These are phyloP conservation scores for Geotrichum ghanense DNA, from an alignment of 805 yeast species.

Conservation along the genomic window DNA sequence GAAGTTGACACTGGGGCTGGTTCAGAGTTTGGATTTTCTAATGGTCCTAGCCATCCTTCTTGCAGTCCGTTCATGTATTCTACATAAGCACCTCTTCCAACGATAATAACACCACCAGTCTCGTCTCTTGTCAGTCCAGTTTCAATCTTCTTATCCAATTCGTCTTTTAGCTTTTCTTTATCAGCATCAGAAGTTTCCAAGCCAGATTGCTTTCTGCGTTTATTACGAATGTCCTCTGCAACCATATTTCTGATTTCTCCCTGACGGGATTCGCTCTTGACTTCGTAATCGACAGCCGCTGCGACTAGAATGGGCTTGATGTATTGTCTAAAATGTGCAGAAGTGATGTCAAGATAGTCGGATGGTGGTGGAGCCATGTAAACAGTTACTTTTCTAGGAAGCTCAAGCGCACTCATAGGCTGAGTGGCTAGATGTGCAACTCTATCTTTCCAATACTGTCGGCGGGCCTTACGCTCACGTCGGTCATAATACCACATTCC, in stretches of 20 bases:
- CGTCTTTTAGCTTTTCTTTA: slow-evolving; percentile 11
- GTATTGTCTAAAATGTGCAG: slow-evolving; percentile 62
- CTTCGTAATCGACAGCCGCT: slow-evolving; percentile 73
- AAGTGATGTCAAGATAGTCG: slow-evolving; percentile 67
- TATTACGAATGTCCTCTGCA: slow-evolving; percentile 67
- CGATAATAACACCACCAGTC: slow-evolving; percentile 77
- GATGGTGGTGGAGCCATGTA: slow-evolving; percentile 96
- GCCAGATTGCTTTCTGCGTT: slow-evolving; percentile 37
- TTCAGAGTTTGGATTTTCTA: slow-evolving; percentile 38
- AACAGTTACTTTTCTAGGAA: slow-evolving; percentile 68
- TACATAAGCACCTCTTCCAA: slow-evolving; percentile 93
- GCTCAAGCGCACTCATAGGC: slow-evolving; percentile 34
- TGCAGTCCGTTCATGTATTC: slow-evolving; percentile 86
- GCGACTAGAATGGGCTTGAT: slow-evolving; percentile 79
- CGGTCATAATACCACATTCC: slow-evolving; percentile 80
- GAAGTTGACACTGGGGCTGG: slow-evolving; percentile 12
- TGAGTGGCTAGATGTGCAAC: slow-evolving; percentile 45
- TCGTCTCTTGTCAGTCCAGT: slow-evolving; percentile 30
- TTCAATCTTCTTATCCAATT: slow-evolving; percentile 23
- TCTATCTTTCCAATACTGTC: slow-evolving; percentile 50
- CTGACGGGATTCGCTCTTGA: slow-evolving; percentile 68
- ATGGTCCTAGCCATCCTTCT: slow-evolving; percentile 90
- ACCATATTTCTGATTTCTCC: slow-evolving; percentile 78
- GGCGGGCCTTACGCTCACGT: slow-evolving; percentile 51
- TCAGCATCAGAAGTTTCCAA: slow-evolving; percentile 17